Percentiles rank a stretch among this genome's conserved stretches.
Conservation (phyloP, 164 flowering plant genomes). For the Malania oleifera region DNA sequence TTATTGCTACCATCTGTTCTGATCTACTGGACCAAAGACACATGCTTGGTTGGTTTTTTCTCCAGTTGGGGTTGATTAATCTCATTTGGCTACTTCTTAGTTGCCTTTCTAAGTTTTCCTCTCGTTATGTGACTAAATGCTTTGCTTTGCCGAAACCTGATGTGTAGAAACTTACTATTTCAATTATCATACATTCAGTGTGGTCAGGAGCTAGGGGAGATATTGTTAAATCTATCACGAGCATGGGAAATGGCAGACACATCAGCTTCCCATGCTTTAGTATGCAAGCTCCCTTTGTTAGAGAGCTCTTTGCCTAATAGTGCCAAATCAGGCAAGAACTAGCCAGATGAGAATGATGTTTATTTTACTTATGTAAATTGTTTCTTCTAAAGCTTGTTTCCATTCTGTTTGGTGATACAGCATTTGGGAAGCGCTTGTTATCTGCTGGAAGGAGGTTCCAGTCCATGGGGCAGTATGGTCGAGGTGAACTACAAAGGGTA, state of each 20-base stretch:
- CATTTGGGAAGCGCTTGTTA: constrained; percentile 75
- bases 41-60: too few relatives aligned
- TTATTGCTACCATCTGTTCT: too few relatives aligned
- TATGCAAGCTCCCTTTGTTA: constrained; percentile 56
- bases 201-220: constrained; percentile 82
- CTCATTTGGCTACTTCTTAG: too few relatives aligned
- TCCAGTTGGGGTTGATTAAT: too few relatives aligned
- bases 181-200: constrained; percentile 44
- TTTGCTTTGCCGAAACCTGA: background rate
- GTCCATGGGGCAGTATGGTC: constrained; percentile 91
- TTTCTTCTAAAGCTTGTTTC: constrained; percentile 11
- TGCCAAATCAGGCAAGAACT: constrained; percentile 68
- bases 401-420: constrained; percentile 34
- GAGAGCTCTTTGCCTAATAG: constrained; percentile 39
- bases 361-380: constrained; percentile 1
- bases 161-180: background rate
- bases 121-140: background rate
- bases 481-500: constrained; percentile 89
- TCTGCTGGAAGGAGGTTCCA: constrained; percentile 88
- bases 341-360: constrained; percentile 2
- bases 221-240: constrained; percentile 65
- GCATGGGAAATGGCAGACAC: constrained; percentile 93
- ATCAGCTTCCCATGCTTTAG: constrained; percentile 56
- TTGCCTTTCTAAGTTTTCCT: too few relatives aligned
- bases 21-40: too few relatives aligned